phyloP scores from a whole-genome alignment of 176 grass and related monocot species.

The Ananas comosus region DNA sequence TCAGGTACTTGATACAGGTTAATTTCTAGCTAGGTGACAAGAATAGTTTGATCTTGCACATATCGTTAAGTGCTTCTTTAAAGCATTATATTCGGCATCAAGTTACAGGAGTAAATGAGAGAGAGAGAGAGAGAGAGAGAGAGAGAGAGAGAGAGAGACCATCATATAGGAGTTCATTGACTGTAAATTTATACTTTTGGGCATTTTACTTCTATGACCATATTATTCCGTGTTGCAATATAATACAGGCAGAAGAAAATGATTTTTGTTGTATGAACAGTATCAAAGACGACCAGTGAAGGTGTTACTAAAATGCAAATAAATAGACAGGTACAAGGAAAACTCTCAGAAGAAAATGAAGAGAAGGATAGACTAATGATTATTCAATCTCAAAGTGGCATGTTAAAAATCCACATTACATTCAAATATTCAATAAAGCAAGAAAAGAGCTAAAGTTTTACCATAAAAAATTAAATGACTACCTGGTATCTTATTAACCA shows the following conservation, averaged over 20 bases:
- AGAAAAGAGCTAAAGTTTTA: neutral
- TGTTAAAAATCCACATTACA: neutral
- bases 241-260: neutral
- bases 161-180: neutral
- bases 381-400: neutral
- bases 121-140: neutral
- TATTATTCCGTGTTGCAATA: neutral
- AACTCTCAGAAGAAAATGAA: constrained; percentile 1
- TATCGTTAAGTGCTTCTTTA: neutral
- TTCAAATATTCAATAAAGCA: neutral
- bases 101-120: neutral
- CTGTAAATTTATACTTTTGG: neutral
- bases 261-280: neutral
- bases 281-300: neutral
- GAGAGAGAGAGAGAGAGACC: neutral
- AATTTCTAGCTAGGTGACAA: neutral
- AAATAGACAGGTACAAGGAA: neutral
- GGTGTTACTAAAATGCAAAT: neutral
- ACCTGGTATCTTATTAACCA: constrained; percentile 99
- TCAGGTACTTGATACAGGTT: constrained; percentile 5
- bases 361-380: neutral
- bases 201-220: neutral
- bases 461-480: neutral
- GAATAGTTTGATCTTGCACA: constrained; percentile 4
- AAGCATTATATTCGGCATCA: neutral